Conservation (phyloP, 1,139 yeast genomes). For the Hyphopichia wangnamkhiaoensis region DNA sequence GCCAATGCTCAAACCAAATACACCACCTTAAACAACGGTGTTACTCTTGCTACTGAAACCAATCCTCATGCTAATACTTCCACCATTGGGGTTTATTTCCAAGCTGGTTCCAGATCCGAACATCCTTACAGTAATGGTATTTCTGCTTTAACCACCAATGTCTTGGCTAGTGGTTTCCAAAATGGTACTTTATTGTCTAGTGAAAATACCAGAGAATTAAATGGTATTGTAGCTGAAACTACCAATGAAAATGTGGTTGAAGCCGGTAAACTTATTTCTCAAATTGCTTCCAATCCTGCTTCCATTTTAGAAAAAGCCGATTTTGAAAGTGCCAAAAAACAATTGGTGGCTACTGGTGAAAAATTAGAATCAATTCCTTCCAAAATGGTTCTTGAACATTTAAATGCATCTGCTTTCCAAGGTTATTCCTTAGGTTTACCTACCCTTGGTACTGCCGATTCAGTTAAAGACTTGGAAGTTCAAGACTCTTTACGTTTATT, state of each 20-base stretch:
- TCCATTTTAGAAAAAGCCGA: conserved; percentile 35
- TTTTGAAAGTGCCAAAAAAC: conserved; percentile 34
- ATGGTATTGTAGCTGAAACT: conserved; percentile 55
- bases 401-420: conserved; percentile 81
- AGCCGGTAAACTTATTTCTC: conserved; percentile 42
- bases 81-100: conserved; percentile 67
- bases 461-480: conserved; percentile 55
- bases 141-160: conserved; percentile 60
- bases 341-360: conserved; percentile 40
- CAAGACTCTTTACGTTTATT: conserved; percentile 61
- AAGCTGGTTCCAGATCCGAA: conserved; percentile 79
- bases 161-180: conserved; percentile 43
- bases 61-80: conserved; percentile 58
- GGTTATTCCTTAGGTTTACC: conserved; percentile 80
- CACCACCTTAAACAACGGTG: conserved; percentile 72
- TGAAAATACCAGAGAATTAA: conserved; percentile 51
- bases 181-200: conserved; percentile 50
- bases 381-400: conserved; percentile 64
- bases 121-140: conserved; percentile 81
- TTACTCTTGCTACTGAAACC: conserved; percentile 68
- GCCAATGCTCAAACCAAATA: conserved; percentile 61
- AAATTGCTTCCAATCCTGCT: conserved; percentile 36
- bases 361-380: conserved; percentile 49
- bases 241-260: conserved; percentile 44
- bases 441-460: conserved; percentile 67